Evolutionary conservation across 192 early-diverging fungal genomes (phyloP).

Genomic region (Pilaira anomala): DNA sequence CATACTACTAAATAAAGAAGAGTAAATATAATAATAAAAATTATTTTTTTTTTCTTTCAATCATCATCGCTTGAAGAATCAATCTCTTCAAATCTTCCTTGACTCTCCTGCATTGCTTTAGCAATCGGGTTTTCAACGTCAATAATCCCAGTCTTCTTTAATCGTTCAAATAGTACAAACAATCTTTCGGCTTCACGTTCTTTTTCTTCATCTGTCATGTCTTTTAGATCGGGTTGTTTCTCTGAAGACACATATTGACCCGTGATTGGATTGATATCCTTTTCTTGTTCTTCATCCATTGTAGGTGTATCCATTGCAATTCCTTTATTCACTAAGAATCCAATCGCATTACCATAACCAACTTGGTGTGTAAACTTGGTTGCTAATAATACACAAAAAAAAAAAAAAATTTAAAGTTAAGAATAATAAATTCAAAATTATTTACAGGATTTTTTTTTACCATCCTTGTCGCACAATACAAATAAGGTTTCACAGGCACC

Average conservation of each 20-base stretch:
- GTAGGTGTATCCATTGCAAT: slow-evolving; percentile 49
- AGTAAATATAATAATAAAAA: no score
- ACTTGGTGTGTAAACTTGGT: slow-evolving; percentile 61
- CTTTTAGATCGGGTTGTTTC: slow-evolving; percentile 53
- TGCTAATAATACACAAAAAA: slow-evolving; percentile 54
- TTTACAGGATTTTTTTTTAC: no score
- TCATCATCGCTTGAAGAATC: slow-evolving; percentile 16
- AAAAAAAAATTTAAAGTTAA: slow-evolving; percentile 3
- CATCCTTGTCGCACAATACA: slow-evolving; percentile 65
- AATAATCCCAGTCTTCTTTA: slow-evolving; percentile 90
- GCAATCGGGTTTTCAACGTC: slow-evolving; percentile 72
- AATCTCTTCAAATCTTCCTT: slow-evolving; percentile 26
- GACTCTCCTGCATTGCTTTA: slow-evolving; percentile 49
- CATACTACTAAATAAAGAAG: no score
- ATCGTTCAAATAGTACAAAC: slow-evolving; percentile 91
- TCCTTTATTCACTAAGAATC: slow-evolving; percentile 78
- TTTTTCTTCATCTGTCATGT: slow-evolving; percentile 97
- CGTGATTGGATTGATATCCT: slow-evolving; percentile 82
- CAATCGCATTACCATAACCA: slow-evolving; percentile 93
- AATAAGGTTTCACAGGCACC: slow-evolving; percentile 64
- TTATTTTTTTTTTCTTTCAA: slow-evolving; percentile 2
- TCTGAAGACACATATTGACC: slow-evolving; percentile 60
- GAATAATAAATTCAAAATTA: no score
- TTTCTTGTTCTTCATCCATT: slow-evolving; percentile 16
- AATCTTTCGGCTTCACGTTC: slow-evolving; percentile 89